Evolutionary conservation across 768 basidiomycete genomes (phyloP).

Genomic region (Psilocybe azurescens): DNA sequence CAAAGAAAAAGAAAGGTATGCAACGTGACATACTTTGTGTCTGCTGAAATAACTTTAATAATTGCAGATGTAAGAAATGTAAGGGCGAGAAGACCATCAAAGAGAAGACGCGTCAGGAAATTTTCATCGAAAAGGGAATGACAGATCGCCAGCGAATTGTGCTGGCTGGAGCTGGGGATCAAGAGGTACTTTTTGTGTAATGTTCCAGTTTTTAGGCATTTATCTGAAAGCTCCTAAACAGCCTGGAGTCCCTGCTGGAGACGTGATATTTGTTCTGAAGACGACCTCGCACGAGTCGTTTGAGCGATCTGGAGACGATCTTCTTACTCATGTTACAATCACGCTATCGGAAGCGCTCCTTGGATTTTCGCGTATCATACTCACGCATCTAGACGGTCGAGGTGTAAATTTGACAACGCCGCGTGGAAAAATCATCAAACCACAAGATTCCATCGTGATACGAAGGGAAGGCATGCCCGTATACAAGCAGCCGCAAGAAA

Average conservation of each 20-base stretch:
- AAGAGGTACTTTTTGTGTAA: constrained; percentile 57
- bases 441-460: constrained; percentile 75
- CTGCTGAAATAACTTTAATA: background rate
- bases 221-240: constrained; percentile 31
- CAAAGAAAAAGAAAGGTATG: constrained; percentile 84
- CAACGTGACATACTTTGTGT: background rate
- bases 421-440: constrained; percentile 75
- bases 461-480: constrained; percentile 92
- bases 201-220: background rate
- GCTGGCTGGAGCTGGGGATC: constrained; percentile 90
- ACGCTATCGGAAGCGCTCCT: constrained; percentile 94
- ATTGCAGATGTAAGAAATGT: constrained; percentile 89
- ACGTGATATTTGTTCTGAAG: constrained; percentile 86
- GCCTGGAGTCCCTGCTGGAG: constrained; percentile 89
- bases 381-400: constrained; percentile 93
- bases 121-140: constrained; percentile 89
- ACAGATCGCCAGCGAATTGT: constrained; percentile 83
- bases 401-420: constrained; percentile 84
- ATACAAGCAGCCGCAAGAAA: constrained; percentile 64
- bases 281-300: constrained; percentile 76
- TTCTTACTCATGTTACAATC: constrained; percentile 81
- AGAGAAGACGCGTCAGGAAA: constrained; percentile 90
- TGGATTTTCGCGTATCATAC: constrained; percentile 90
- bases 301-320: constrained; percentile 80
- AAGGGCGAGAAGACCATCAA: constrained; percentile 84